Evolutionary conservation across 2,329 filamentous ascomycete genomes (phyloP).

Genomic region (Pyricularia grisea): DNA sequence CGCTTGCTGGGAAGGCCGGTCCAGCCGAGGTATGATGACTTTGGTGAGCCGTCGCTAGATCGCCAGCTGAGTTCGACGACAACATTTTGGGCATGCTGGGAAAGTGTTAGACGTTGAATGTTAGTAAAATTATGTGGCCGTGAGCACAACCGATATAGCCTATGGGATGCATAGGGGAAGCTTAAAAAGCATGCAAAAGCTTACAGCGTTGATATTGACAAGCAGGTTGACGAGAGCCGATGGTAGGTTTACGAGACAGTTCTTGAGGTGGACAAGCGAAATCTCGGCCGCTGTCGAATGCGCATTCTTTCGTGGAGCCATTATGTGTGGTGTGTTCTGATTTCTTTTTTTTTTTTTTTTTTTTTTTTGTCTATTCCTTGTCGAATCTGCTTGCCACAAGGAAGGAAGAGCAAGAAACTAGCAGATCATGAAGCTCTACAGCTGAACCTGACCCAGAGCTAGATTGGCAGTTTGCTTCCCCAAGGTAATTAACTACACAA

Average conservation of each 20-base stretch:
- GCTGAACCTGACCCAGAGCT: not conserved
- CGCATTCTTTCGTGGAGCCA: conserved; percentile 43
- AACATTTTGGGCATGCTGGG: conserved; percentile 85
- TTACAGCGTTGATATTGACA: conserved; percentile 81
- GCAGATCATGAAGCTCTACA: not conserved
- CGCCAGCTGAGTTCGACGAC: conserved; percentile 83
- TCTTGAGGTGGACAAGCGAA: conserved; percentile 79
- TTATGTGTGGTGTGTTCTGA: conserved; percentile 13
- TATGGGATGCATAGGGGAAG: not conserved
- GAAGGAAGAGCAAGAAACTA: not conserved
- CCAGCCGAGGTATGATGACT: conserved; percentile 86
- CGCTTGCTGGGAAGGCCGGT: conserved; percentile 95
- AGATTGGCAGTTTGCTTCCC: not conserved
- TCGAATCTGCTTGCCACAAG: not conserved
- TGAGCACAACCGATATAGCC: not conserved
- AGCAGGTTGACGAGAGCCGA: conserved; percentile 74
- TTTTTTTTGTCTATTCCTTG: not conserved
- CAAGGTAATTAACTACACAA: no score
- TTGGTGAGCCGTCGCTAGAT: conserved; percentile 36
- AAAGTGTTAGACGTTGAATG: not conserved
- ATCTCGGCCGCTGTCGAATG: conserved; percentile 70
- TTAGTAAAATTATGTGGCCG: not conserved
- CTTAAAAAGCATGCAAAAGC: conserved; percentile 19
- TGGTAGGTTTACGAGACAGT: conserved; percentile 89
- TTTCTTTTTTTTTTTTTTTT: not conserved